Percentiles rank a stretch among this genome's conserved stretches.
phyloP scores from a whole-genome alignment of 1,139 yeast genomes.

The Yamadazyma friedrichii region DNA sequence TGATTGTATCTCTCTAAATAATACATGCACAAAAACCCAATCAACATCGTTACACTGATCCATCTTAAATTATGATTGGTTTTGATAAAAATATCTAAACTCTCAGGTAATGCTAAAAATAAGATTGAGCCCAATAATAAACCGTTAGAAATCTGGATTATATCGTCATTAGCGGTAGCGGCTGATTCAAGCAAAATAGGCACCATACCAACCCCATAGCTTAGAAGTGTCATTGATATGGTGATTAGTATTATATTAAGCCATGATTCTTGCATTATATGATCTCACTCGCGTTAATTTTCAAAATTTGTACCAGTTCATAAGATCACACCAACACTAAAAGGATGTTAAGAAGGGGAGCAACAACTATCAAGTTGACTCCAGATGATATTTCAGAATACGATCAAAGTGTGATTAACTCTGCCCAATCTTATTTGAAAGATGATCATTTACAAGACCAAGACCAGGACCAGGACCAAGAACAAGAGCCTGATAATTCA shows the following conservation, averaged over 20 bases:
- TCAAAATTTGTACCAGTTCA: neutral
- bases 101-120: constrained; percentile 71
- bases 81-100: constrained; percentile 48
- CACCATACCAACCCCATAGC: constrained; percentile 33
- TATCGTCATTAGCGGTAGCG: constrained; percentile 13
- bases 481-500: constrained; percentile 17
- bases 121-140: constrained; percentile 63
- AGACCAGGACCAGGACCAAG: constrained; percentile 6
- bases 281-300: neutral
- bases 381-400: constrained; percentile 65
- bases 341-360: constrained; percentile 59
- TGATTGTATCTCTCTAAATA: constrained; percentile 9
- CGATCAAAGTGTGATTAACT: constrained; percentile 39
- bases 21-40: constrained; percentile 38
- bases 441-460: constrained; percentile 12
- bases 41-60: constrained; percentile 25
- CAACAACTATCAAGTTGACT: constrained; percentile 62
- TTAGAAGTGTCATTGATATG: constrained; percentile 27
- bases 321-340: neutral
- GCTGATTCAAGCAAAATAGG: constrained; percentile 23
- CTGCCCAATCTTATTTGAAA: constrained; percentile 11
- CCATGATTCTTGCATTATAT: constrained; percentile 9
- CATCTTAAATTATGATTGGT: constrained; percentile 19
- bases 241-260: constrained; percentile 12
- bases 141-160: constrained; percentile 59